Percentiles rank a stretch among this genome's conserved stretches.
These are phyloP conservation scores for Malassezia arunalokei DNA, from an alignment of 1,284 basidiomycete genomes.

Conservation along the genomic window DNA sequence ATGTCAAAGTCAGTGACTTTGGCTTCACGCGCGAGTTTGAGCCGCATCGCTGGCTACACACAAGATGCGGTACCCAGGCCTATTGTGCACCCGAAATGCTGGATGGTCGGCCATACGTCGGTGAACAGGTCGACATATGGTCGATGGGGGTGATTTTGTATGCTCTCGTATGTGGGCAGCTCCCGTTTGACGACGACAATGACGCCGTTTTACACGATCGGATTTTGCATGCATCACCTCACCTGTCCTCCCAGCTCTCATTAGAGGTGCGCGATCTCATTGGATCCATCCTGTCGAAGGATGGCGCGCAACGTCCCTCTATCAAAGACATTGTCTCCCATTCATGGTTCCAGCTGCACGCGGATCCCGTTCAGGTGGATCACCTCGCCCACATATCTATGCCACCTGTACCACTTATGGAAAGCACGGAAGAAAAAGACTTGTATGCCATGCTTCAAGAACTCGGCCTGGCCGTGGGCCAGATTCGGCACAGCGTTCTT, in stretches of 20 bases:
- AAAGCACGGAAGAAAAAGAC: constrained; percentile 62
- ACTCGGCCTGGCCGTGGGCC: constrained; percentile 81
- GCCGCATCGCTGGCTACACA: constrained; percentile 70
- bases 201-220: constrained; percentile 76
- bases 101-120: constrained; percentile 72
- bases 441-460: constrained; percentile 63
- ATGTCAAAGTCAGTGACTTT: constrained; percentile 67
- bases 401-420: constrained; percentile 51
- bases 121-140: constrained; percentile 93
- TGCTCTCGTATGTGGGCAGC: constrained; percentile 76
- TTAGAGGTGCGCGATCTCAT: constrained; percentile 75
- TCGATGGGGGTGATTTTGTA: constrained; percentile 91
- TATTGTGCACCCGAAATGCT: constrained; percentile 93
- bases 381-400: background rate
- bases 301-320: constrained; percentile 62
- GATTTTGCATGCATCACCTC: constrained; percentile 75
- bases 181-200: constrained; percentile 97
- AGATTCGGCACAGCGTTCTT: constrained; percentile 81
- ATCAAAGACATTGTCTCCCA: constrained; percentile 79
- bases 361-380: too few relatives aligned
- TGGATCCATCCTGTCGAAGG: constrained; percentile 63
- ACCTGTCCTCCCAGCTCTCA: constrained; percentile 66
- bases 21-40: constrained; percentile 94
- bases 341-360: constrained; percentile 61
- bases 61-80: constrained; percentile 90